phyloP scores from a whole-genome alignment of 371 early-diverging fungal genomes.

The Choanephora cucurbitarum region DNA sequence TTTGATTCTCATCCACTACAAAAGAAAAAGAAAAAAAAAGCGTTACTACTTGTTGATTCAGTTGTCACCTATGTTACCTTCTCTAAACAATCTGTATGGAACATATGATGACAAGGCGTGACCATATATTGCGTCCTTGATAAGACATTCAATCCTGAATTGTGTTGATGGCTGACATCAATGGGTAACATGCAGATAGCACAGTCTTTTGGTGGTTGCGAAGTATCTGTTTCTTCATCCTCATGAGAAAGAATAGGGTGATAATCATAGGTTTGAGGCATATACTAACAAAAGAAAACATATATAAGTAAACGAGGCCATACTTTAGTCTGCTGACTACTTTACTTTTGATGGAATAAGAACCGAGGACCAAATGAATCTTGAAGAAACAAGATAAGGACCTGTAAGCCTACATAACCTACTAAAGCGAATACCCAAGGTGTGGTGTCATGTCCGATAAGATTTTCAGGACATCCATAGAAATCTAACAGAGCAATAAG shows the following conservation, averaged over 20 bases:
- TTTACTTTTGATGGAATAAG: slow-evolving; percentile 67
- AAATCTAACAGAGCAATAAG: no score
- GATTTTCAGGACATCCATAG: slow-evolving; percentile 62
- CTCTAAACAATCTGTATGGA: slow-evolving; percentile 79
- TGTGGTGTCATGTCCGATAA: slow-evolving; percentile 56
- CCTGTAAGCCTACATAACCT: slow-evolving; percentile 63
- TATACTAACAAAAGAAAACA: no score
- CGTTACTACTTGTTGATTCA: no score
- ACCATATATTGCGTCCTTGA: slow-evolving; percentile 72
- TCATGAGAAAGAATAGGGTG: slow-evolving; percentile 59
- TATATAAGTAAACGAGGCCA: no score
- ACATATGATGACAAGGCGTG: slow-evolving; percentile 83
- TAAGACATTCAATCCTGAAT: slow-evolving; percentile 51
- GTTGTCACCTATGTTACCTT: no score
- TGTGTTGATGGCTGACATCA: slow-evolving; percentile 41
- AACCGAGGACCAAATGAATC: slow-evolving; percentile 73
- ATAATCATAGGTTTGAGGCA: slow-evolving; percentile 75
- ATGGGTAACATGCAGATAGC: slow-evolving; percentile 78
- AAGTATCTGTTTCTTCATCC: slow-evolving; percentile 45
- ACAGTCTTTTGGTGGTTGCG: slow-evolving; percentile 52
- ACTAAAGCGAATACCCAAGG: slow-evolving; percentile 57
- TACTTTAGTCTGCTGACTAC: no score
- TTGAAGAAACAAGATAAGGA: slow-evolving; percentile 63
- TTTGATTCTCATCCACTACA: slow-evolving; percentile 83
- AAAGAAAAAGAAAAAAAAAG: no score